phyloP scores from a whole-genome alignment of 441 rosid genomes.

The Melastoma candidum region DNA sequence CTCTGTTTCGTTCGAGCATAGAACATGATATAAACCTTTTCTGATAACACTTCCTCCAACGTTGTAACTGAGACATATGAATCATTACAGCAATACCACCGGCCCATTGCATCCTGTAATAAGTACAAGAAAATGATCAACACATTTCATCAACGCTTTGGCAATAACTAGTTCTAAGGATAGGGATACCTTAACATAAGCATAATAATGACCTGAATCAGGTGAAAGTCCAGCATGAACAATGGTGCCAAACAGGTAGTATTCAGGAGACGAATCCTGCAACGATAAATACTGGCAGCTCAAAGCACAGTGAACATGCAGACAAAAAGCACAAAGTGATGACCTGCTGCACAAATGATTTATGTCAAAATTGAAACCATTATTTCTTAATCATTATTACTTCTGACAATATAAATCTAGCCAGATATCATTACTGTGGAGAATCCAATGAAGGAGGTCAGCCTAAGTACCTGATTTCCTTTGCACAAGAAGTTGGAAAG shows the following conservation, averaged over 20 bases:
- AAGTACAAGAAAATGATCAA: no score
- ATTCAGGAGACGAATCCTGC: conserved; percentile 78
- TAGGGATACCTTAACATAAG: conserved; percentile 69
- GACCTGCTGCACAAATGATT: background rate
- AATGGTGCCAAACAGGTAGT: conserved; percentile 88
- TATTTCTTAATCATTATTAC: no score
- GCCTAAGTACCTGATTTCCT: conserved; percentile 60
- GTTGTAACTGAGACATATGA: conserved; percentile 59
- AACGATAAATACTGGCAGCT: background rate
- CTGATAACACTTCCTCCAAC: conserved; percentile 79
- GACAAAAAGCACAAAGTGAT: background rate
- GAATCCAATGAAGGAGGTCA: background rate
- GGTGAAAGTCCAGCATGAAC: conserved; percentile 89
- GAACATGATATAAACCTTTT: conserved; percentile 86
- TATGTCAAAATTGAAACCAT: no score
- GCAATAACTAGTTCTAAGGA: no score
- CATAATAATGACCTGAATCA: conserved; percentile 95
- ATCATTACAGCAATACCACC: conserved; percentile 95
- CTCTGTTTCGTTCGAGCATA: conserved; percentile 67
- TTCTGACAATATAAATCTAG: no score
- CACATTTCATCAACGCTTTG: no score
- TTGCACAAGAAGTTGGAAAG: conserved; percentile 86
- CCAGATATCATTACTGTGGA: background rate
- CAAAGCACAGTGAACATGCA: background rate
- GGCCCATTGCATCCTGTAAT: conserved; percentile 64